Percentiles rank a stretch among this genome's conserved stretches.
Evolutionary conservation across 192 early-diverging fungal species (phyloP).

Genomic region (Pilobolus umbonatus): DNA sequence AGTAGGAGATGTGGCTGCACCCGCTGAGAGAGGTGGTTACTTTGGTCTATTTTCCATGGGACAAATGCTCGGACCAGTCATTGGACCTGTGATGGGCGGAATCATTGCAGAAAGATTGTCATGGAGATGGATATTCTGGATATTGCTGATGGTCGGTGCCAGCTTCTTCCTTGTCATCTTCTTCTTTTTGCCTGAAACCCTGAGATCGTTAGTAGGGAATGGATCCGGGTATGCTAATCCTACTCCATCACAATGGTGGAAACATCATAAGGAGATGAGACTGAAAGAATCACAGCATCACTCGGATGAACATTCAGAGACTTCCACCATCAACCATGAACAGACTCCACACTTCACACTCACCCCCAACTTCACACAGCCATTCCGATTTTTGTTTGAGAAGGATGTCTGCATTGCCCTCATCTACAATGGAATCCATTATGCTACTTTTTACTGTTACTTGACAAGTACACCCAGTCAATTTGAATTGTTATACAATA

Average conservation of each 20-base stretch:
- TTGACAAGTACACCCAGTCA: constrained; percentile 35
- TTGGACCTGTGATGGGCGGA: constrained; percentile 38
- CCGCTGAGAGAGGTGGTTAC: neutral
- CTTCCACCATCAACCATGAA: neutral
- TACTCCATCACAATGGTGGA: constrained; percentile 21
- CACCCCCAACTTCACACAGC: constrained; percentile 24
- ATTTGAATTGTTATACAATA: constrained; percentile 26
- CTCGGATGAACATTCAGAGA: neutral
- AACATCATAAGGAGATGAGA: neutral
- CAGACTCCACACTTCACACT: neutral
- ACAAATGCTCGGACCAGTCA: constrained; percentile 7
- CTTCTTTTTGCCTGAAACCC: constrained; percentile 43
- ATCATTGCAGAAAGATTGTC: constrained; percentile 18
- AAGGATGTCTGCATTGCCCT: constrained; percentile 28
- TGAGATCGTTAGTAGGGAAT: constrained; percentile 37
- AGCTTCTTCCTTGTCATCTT: constrained; percentile 22
- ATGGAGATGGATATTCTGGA: constrained; percentile 42
- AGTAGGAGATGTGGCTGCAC: constrained; percentile 33
- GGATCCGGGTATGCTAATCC: constrained; percentile 35
- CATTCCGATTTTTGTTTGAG: constrained; percentile 28
- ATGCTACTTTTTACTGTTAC: constrained; percentile 37
- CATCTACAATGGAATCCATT: constrained; percentile 28
- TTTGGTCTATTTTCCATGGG: neutral
- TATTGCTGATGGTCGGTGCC: constrained; percentile 25
- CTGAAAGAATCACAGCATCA: constrained; percentile 3